phyloP scores from a whole-genome alignment of 768 basidiomycete species.

The Lentinus tigrinus region DNA sequence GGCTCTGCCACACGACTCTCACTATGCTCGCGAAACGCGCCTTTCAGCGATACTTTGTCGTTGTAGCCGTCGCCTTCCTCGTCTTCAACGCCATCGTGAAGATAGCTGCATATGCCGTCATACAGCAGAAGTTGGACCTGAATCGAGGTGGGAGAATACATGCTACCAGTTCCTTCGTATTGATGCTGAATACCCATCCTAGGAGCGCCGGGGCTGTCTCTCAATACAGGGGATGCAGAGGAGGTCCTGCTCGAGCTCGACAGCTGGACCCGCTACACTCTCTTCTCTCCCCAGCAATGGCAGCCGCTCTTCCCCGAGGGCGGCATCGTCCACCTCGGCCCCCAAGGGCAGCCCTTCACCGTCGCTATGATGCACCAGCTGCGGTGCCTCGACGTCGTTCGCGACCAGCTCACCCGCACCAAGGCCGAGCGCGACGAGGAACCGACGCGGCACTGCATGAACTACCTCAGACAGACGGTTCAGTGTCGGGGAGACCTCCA shows the following conservation, averaged over 20 bases:
- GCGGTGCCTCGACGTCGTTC: slow-evolving; percentile 39
- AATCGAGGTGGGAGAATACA: too few relatives aligned
- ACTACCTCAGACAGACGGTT: slow-evolving; percentile 38
- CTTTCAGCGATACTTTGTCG: too few relatives aligned
- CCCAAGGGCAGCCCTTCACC: slow-evolving; percentile 28
- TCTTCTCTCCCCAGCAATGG: slow-evolving; percentile 19
- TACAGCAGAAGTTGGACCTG: too few relatives aligned
- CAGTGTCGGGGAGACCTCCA: slow-evolving; percentile 34
- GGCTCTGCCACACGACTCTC: too few relatives aligned
- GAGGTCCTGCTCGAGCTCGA: neutral
- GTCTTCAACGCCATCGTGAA: too few relatives aligned
- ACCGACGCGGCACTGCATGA: slow-evolving; percentile 33
- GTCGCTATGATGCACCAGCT: slow-evolving; percentile 40
- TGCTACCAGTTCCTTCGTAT: too few relatives aligned
- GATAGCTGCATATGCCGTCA: too few relatives aligned
- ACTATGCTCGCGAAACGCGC: too few relatives aligned
- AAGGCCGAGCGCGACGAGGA: neutral
- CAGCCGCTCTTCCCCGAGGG: slow-evolving; percentile 23
- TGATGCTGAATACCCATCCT: too few relatives aligned
- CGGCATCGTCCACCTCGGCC: slow-evolving; percentile 29
- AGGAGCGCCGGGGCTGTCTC: too few relatives aligned
- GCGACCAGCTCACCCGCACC: slow-evolving; percentile 20
- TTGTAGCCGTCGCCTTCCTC: too few relatives aligned
- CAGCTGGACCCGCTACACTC: neutral
- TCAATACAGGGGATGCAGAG: too few relatives aligned